Conservation (phyloP, 441 rosid genomes). For the Kokia cookei region DNA sequence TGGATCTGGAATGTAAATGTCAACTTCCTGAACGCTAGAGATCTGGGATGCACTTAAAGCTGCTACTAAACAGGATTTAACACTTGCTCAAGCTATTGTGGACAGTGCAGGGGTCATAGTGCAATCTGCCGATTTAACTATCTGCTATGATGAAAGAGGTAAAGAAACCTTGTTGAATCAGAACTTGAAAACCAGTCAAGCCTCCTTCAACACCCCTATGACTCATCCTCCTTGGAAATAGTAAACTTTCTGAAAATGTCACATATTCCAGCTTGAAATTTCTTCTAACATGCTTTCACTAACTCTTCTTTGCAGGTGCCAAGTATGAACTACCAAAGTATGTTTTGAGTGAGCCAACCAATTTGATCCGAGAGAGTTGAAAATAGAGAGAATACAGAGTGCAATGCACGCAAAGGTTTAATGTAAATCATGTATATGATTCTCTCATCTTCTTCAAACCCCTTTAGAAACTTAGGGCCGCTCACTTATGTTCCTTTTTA, state of each 20-base stretch:
- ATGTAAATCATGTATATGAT: constrained; percentile 46
- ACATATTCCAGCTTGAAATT: background rate
- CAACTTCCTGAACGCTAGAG: constrained; percentile 31
- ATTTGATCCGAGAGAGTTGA: constrained; percentile 53
- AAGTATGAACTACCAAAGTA: constrained; percentile 84
- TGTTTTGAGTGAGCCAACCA: constrained; percentile 82
- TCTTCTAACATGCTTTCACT: background rate
- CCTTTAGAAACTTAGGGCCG: background rate
- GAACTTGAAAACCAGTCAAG: background rate
- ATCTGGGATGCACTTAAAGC: constrained; percentile 94
- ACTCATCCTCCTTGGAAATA: background rate
- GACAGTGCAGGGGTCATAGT: constrained; percentile 83
- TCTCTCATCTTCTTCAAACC: constrained; percentile 5
- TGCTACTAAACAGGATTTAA: constrained; percentile 66
- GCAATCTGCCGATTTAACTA: constrained; percentile 68
- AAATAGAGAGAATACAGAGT: constrained; percentile 2
- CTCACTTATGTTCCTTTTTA: background rate
- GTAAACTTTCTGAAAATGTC: background rate
- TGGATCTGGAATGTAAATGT: background rate
- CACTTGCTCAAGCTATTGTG: constrained; percentile 74
- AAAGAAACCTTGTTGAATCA: background rate
- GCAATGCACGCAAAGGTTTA: constrained; percentile 13
- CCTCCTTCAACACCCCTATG: background rate
- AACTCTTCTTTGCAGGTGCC: constrained; percentile 47
- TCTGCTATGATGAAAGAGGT: constrained; percentile 93